Conservation (phyloP, 2,329 filamentous ascomycete genomes). For the Chlorencoelia australis region DNA sequence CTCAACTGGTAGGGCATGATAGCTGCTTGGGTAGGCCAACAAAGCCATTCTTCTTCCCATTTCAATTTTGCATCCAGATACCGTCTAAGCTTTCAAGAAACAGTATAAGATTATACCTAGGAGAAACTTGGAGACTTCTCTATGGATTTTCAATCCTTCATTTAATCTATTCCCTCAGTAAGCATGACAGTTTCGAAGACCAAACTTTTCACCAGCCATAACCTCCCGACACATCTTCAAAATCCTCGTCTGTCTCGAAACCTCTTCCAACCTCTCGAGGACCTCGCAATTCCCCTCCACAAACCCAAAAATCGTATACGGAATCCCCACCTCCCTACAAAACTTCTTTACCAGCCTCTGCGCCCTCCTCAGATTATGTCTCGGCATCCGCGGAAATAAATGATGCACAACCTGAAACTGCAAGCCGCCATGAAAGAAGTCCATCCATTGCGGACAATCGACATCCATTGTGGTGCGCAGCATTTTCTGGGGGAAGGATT, state of each 20-base stretch:
- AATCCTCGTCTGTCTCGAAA: constrained; percentile 69
- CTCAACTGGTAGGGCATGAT: no score
- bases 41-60: no score
- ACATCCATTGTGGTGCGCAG: constrained; percentile 90
- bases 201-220: no score
- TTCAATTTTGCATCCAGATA: no score
- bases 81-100: no score
- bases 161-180: no score
- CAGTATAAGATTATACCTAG: no score
- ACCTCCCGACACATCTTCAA: constrained; percentile 61
- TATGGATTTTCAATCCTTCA: no score
- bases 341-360: constrained; percentile 73
- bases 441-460: constrained; percentile 77
- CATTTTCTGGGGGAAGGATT: constrained; percentile 87
- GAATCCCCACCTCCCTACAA: constrained; percentile 71
- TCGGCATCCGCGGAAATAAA: constrained; percentile 71
- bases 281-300: constrained; percentile 75
- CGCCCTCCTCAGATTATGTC: constrained; percentile 69
- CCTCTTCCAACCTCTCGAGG: constrained; percentile 64
- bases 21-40: no score
- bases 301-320: constrained; percentile 80
- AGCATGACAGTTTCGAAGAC: no score
- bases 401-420: constrained; percentile 90
- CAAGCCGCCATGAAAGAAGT: constrained; percentile 80
- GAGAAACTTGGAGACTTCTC: no score